Evolutionary conservation across 106 monocot species (phyloP), one percentile per base, ranked within the genome.

Genomic region (Allium cepa): DNA sequence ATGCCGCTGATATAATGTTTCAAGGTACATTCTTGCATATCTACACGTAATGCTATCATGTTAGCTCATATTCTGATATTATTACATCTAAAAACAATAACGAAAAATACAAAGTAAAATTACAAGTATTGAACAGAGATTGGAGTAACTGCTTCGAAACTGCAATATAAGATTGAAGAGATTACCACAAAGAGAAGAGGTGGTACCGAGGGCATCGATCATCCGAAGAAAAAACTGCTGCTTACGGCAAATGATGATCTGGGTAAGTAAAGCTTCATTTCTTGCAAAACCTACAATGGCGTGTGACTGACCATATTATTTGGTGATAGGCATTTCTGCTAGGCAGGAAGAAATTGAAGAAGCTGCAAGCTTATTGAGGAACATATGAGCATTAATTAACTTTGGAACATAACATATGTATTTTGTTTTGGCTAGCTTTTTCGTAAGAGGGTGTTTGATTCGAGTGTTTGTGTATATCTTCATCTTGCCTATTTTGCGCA

Each of bases 1-100:
- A 77, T 47, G 67, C 81, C 13, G 57, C 57, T 28, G 60, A 81
- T 16, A 72, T 75, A 11, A 73, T 78, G 10, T 77, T 82, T 69
- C 62, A 73, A 78, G 88, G 92, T 88, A 83, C 60, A 8, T 11
- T 13, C 10, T 22, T 53, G 12, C 15, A 50, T 28, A 15, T 17
- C 27, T 53, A 14, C 18, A 10, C 45, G 9, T 49, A 49, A 64
- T 64, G 48, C 46, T 16, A 53, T 46, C 28, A 16, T 58, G 46
- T 79, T 18, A 49, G 49, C 49, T 64, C 49, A 17, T 63, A 15
- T 8, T 0, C 16, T 64, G n/a, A 9, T 64, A 17, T 17, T 49
- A 48, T 49, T 10, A 64, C n/a, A n/a, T 45, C n/a, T 15, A 15
- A 53, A 53, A 15, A 10, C 53, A 10, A 10, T 2, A 11, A 15